Evolutionary conservation across 805 yeast genomes (phyloP).

Genomic region (Ogataea trehalophila): DNA sequence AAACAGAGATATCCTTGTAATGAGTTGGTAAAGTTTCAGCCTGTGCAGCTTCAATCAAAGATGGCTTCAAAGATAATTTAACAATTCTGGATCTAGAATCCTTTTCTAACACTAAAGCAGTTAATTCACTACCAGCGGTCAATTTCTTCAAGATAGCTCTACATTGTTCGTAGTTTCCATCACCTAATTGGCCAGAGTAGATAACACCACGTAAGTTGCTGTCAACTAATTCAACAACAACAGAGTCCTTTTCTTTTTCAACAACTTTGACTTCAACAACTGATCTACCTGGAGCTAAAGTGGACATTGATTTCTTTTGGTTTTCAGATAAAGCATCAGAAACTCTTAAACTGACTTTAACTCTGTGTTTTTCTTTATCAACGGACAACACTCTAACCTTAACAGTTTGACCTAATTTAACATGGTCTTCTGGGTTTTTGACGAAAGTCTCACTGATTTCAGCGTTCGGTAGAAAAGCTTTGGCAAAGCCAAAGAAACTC

Average conservation of each 20-base stretch:
- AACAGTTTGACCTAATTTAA: constrained; percentile 82
- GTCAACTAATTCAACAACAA: constrained; percentile 56
- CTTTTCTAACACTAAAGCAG: constrained; percentile 64
- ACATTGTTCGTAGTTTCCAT: constrained; percentile 68
- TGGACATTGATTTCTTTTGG: constrained; percentile 41
- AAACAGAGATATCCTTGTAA: constrained; percentile 53
- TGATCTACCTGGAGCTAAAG: constrained; percentile 56
- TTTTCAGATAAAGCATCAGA: constrained; percentile 46
- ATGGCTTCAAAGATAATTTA: constrained; percentile 57
- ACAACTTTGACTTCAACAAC: constrained; percentile 55
- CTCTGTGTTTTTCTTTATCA: constrained; percentile 46
- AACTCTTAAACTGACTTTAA: constrained; percentile 71
- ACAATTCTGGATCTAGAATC: constrained; percentile 57
- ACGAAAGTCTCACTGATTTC: constrained; percentile 91
- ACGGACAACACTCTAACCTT: constrained; percentile 59
- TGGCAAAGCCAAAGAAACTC: constrained; percentile 72
- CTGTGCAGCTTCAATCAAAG: constrained; percentile 63
- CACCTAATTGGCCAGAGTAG: constrained; percentile 69
- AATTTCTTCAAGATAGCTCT: constrained; percentile 60
- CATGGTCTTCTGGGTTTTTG: constrained; percentile 67
- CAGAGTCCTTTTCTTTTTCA: constrained; percentile 72
- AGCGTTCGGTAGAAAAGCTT: constrained; percentile 77
- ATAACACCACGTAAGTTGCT: constrained; percentile 63
- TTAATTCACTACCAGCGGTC: constrained; percentile 53
- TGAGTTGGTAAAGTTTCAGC: constrained; percentile 47